phyloP scores from a whole-genome alignment of 2,329 filamentous ascomycete genomes.

The Didymella arachidicola region DNA sequence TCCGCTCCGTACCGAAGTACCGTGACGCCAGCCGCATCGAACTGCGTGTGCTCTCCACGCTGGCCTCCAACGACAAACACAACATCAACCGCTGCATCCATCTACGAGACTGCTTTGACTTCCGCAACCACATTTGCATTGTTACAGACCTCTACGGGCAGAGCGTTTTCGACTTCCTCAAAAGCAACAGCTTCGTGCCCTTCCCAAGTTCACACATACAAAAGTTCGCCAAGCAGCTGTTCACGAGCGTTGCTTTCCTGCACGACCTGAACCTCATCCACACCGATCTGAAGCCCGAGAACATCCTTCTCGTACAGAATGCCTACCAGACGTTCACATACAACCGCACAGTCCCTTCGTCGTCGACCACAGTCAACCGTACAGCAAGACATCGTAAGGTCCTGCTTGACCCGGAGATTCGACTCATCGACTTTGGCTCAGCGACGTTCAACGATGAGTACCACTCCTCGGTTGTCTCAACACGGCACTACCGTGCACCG shows the following conservation, averaged over 20 bases:
- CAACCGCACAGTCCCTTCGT: constrained; percentile 71
- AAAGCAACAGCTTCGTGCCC: constrained; percentile 92
- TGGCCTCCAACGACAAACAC: constrained; percentile 87
- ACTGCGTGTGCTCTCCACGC: constrained; percentile 86
- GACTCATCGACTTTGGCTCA: constrained; percentile 72
- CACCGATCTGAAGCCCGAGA: constrained; percentile 76
- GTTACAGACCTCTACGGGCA: constrained; percentile 82
- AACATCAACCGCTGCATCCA: constrained; percentile 98
- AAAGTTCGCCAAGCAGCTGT: constrained; percentile 91
- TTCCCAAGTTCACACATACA: constrained; percentile 99
- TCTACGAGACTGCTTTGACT: constrained; percentile 95
- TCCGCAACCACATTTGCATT: constrained; percentile 93
- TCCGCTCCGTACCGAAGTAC: constrained; percentile 97
- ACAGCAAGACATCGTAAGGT: constrained; percentile 69
- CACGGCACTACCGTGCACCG: constrained; percentile 70
- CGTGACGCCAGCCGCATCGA: constrained; percentile 96
- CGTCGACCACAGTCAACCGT: constrained; percentile 64
- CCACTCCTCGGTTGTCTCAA: constrained; percentile 72
- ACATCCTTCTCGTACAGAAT: constrained; percentile 71
- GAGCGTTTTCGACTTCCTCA: constrained; percentile 98
- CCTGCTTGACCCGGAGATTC: constrained; percentile 70
- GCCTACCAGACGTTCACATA: constrained; percentile 74
- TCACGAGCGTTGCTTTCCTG: constrained; percentile 97
- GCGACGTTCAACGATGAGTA: constrained; percentile 74
- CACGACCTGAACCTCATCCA: constrained; percentile 98